Evolutionary conservation across 192 early-diverging fungal genomes (phyloP), one percentile per base, ranked within the genome.

Genomic region (Spizellomyces sp.): DNA sequence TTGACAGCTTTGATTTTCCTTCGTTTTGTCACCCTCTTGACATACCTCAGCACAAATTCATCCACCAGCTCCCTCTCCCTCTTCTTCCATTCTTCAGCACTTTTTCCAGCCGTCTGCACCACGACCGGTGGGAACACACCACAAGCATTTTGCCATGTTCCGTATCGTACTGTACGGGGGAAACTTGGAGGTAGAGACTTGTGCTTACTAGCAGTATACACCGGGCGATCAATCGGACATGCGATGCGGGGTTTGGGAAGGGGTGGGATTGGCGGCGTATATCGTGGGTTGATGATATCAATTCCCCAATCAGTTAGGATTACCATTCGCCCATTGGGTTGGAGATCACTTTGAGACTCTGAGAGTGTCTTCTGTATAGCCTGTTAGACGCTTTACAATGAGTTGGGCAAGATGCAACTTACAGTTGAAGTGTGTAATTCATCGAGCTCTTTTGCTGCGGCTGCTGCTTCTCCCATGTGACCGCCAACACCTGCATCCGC

Each of bases 281-380:
- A 70, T 15, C n/a, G 48, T 8, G 66, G 67, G 52, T 74, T 80
- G 41, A 86, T 64, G 58, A 86, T 82, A 42, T 86, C 82, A 36
- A 86, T 78, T 9, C 84, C 79, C 48, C 74, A 69, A 41, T 86
- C 84, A 36, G 81, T 84, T 3, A 86, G 69, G n/a, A 86, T 67
- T 15, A 86, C 77, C 41, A 69, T 80, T n/a, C 82, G 66, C 44
- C 59, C 59, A 50, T 70, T 58, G 8, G 22, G 42, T n/a, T 47
- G 17, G 9, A 14, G 36, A 21, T 19, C 83, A 62, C 45, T 63
- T 68, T 36, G 27, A 36, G 27, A 36, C 27, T 36, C 27, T 36
- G 27, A 36, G 27, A 36, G 27, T 36, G 27, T 36, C 27, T 3
- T 36, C 27, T 36, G 27, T 36, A 12, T 64, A 36, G 14, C 66